phyloP scores from a whole-genome alignment of 352 stramenopile genomes.

The Pythium rhizo-oryzae region DNA sequence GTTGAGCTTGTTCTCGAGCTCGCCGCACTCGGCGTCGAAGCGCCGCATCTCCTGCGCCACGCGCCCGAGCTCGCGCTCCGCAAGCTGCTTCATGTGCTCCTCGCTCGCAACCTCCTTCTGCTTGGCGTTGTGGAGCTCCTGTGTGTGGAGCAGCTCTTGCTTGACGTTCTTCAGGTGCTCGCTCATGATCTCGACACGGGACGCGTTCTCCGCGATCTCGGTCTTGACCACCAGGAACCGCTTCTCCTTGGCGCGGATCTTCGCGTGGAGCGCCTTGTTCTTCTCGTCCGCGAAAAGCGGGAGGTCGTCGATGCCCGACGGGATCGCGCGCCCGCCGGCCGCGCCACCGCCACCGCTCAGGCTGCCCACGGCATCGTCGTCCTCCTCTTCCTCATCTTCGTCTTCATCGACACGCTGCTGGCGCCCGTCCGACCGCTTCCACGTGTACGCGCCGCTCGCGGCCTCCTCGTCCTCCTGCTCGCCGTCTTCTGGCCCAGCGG shows the following conservation, averaged over 20 bases:
- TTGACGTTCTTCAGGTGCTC: slow-evolving; percentile 97
- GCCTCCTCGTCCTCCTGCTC: slow-evolving; percentile 23
- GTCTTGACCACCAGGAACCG: slow-evolving; percentile 58
- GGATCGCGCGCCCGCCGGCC: slow-evolving; percentile 30
- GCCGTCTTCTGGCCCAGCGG: neutral
- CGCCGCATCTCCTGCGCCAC: slow-evolving; percentile 76
- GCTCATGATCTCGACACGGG: slow-evolving; percentile 94
- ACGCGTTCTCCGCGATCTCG: slow-evolving; percentile 80
- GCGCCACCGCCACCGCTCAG: slow-evolving; percentile 4
- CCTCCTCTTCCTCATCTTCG: slow-evolving; percentile 42
- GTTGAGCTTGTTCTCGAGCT: slow-evolving; percentile 88
- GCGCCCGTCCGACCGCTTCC: slow-evolving; percentile 55
- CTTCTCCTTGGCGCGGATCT: slow-evolving; percentile 84
- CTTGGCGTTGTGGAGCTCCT: slow-evolving; percentile 92
- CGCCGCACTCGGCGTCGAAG: slow-evolving; percentile 70
- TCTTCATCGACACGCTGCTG: slow-evolving; percentile 17
- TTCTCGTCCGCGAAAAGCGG: slow-evolving; percentile 89
- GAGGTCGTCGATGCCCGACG: slow-evolving; percentile 86
- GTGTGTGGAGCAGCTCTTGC: slow-evolving; percentile 95
- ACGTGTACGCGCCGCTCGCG: slow-evolving; percentile 46
- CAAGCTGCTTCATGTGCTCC: slow-evolving; percentile 92
- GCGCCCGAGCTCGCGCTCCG: slow-evolving; percentile 89
- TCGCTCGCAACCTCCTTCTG: slow-evolving; percentile 93
- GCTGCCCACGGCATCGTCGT: slow-evolving; percentile 34
- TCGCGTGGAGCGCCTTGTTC: slow-evolving; percentile 80